Percentiles rank a stretch among this genome's conserved stretches.
Evolutionary conservation across 2,329 filamentous ascomycete genomes (phyloP).

Genomic region (Pseudocercospora macadamiae): DNA sequence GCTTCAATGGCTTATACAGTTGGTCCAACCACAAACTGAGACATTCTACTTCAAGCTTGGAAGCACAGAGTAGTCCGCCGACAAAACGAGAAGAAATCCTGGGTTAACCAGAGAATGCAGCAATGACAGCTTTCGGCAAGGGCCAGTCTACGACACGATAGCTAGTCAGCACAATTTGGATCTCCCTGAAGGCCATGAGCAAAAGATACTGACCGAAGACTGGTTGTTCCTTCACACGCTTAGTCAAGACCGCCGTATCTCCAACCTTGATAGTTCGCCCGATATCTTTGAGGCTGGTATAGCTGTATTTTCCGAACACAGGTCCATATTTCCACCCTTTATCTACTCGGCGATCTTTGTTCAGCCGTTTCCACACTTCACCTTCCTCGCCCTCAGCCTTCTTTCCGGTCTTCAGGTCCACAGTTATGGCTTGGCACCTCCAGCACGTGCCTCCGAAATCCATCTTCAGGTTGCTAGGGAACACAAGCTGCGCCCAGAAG

Average conservation of each 20-base stretch:
- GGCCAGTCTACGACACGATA: conserved; percentile 8
- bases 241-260: conserved; percentile 42
- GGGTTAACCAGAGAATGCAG: conserved; percentile 12
- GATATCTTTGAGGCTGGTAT: conserved; percentile 21
- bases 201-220: conserved; percentile 46
- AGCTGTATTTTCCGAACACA: conserved; percentile 50
- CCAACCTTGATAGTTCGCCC: conserved; percentile 39
- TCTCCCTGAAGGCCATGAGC: too few relatives aligned
- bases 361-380: conserved; percentile 46
- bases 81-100: too few relatives aligned
- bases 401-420: conserved; percentile 46
- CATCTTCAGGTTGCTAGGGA: conserved; percentile 29
- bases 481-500: conserved; percentile 41
- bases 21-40: too few relatives aligned
- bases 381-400: conserved; percentile 41
- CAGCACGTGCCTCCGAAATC: conserved; percentile 46
- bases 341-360: conserved; percentile 47
- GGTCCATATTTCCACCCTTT: conserved; percentile 46
- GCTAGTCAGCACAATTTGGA: too few relatives aligned
- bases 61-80: too few relatives aligned
- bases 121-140: conserved; percentile 13
- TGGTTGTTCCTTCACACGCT: conserved; percentile 43
- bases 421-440: conserved; percentile 47
- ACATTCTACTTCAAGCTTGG: too few relatives aligned
- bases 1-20: too few relatives aligned